Evolutionary conservation across 169 alveolate genomes (phyloP), one percentile per base, ranked within the genome.

Genomic region (Plasmodium adleri): DNA sequence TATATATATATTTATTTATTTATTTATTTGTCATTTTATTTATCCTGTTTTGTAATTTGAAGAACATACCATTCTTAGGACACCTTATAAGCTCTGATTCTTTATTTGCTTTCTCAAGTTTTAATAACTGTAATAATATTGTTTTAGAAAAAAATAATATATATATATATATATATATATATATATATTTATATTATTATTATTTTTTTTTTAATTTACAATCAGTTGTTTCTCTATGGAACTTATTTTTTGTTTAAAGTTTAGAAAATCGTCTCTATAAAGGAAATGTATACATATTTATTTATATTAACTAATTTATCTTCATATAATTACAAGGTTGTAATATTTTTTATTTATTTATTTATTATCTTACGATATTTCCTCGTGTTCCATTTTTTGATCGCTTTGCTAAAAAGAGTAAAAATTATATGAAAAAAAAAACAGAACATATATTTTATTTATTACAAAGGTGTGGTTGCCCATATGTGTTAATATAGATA

Each of bases 161-260:
- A 39, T 39, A 39, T 39, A 5, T 39, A 39, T 6, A 5, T 39
- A 39, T 39, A 39, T 39, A 39, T 20, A 20, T 20, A 20, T 20
- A 20, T 20, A 20, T 20, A 20, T 39, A 0, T 39, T 39, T 3
- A 26, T 26, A 26, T 39, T 39, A 39, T 39, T 39, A 39, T 39
- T 39, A 5, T 39, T 39, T 39, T 39, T 39, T 39, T 39, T 5
- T 6, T 39, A 39, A 39, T 39, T 13, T 80, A 80, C 90, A 12
- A 71, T 80, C 28, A 80, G 47, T 49, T 80, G 90, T 26, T 80
- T 80, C 49, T 66, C 83, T 39, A 80, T 54, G 72, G 83, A 80
- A 67, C 32, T 54, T 66, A 60, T 80, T 15, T 54, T 80, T 39
- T 80, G 66, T 24, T 60, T 68, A 2, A 52, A 32, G 13, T 80